Conservation (phyloP, 2,329 filamentous ascomycete species). For the Drechslera avenae region DNA sequence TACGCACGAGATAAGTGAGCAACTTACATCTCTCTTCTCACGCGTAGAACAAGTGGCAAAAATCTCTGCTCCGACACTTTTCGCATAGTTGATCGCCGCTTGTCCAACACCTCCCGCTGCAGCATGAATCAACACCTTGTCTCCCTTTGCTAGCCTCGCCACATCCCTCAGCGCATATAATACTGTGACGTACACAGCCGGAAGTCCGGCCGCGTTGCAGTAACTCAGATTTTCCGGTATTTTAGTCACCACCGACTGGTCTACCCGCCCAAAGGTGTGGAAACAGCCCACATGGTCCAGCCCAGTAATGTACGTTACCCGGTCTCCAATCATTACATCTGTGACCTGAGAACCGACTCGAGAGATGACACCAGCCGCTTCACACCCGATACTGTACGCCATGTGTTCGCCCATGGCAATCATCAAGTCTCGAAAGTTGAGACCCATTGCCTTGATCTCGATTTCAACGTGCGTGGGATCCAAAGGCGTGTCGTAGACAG, state of each 20-base stretch:
- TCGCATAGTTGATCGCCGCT: conserved; percentile 24
- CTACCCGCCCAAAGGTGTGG: not conserved
- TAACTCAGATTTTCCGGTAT: not conserved
- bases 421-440: conserved; percentile 1
- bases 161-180: conserved; percentile 8
- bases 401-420: conserved; percentile 4
- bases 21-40: conserved; percentile 33
- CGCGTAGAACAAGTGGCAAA: conserved; percentile 34
- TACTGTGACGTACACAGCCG: conserved; percentile 13
- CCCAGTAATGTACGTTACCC: not conserved
- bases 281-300: conserved; percentile 2
- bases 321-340: not conserved
- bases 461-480: not conserved
- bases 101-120: conserved; percentile 29
- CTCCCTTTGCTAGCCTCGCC: conserved; percentile 5
- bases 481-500: not conserved
- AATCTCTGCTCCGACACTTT: conserved; percentile 23
- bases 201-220: conserved; percentile 4
- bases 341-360: not conserved
- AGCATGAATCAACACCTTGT: conserved; percentile 36
- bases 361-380: not conserved
- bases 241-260: conserved; percentile 1
- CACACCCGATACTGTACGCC: conserved; percentile 2
- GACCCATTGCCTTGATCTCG: conserved; percentile 1
- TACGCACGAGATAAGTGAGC: conserved; percentile 16